Evolutionary conservation across 2,329 filamentous ascomycete species (phyloP).

Genomic region (Chaetomium olivaceum): DNA sequence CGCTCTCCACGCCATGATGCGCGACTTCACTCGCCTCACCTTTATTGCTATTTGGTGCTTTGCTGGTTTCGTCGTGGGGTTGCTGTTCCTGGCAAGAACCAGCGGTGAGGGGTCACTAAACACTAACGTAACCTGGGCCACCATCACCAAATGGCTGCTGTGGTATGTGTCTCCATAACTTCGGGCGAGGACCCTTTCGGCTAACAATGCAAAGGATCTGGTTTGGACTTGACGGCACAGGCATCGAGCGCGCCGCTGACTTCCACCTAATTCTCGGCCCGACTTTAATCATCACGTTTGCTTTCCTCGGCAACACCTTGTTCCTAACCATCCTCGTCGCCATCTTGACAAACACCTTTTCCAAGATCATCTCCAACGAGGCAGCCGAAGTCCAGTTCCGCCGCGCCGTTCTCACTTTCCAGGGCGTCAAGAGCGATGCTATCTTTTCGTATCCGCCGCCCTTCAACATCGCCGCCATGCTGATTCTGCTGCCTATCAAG

Average conservation of each 20-base stretch:
- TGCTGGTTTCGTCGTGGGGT: conserved; percentile 67
- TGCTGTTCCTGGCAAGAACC: conserved; percentile 59
- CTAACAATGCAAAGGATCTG: conserved; percentile 52
- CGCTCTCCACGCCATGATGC: conserved; percentile 72
- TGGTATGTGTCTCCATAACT: conserved; percentile 46
- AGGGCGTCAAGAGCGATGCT: conserved; percentile 72
- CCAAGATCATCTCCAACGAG: conserved; percentile 67
- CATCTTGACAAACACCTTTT: conserved; percentile 72
- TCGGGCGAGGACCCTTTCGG: not conserved
- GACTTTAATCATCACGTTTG: conserved; percentile 69
- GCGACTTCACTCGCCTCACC: conserved; percentile 68
- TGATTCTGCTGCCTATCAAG: conserved; percentile 65
- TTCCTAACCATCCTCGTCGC: conserved; percentile 74
- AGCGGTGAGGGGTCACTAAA: conserved; percentile 25
- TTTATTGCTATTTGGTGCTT: conserved; percentile 69
- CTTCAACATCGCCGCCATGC: conserved; percentile 67
- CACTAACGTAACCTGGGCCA: conserved; percentile 43
- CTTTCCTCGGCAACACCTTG: conserved; percentile 72
- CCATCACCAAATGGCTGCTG: conserved; percentile 74
- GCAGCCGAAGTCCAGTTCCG: conserved; percentile 71
- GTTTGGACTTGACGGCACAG: conserved; percentile 70
- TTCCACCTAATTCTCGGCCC: conserved; percentile 70
- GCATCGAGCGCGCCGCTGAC: conserved; percentile 52
- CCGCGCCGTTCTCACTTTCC: conserved; percentile 69
- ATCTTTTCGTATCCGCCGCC: conserved; percentile 70